A percentile compares a stretch with the other conserved stretches of the same genome.
These are phyloP conservation scores for Cordyceps farinosa DNA, from an alignment of 2,329 filamentous ascomycete genomes.

Conservation along the genomic window DNA sequence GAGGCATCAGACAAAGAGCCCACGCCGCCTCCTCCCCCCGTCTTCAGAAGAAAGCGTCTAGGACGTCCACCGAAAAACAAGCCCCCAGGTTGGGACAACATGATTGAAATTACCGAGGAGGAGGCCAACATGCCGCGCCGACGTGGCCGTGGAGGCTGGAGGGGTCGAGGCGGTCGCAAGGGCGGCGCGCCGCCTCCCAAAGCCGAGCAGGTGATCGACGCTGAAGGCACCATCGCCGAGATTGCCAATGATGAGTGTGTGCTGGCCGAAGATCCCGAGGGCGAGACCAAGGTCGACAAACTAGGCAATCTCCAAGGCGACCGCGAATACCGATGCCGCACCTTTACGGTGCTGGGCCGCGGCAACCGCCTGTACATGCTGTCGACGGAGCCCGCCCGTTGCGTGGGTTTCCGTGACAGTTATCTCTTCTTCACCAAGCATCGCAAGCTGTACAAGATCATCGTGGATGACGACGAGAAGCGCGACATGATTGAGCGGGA, in stretches of 20 bases:
- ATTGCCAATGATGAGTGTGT: slow-evolving; percentile 90
- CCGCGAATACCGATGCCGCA: slow-evolving; percentile 90
- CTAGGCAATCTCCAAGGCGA: slow-evolving; percentile 76
- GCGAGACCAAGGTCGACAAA: slow-evolving; percentile 92
- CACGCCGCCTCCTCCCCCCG: slow-evolving; percentile 54
- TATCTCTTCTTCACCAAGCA: slow-evolving; percentile 99
- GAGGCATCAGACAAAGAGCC: slow-evolving; percentile 45
- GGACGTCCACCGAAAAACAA: slow-evolving; percentile 83
- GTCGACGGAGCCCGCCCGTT: slow-evolving; percentile 94
- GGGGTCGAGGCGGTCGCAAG: slow-evolving; percentile 60
- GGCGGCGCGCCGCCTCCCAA: slow-evolving; percentile 71
- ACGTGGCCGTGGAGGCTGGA: slow-evolving; percentile 68
- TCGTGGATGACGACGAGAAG: slow-evolving; percentile 96
- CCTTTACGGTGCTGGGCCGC: slow-evolving; percentile 83
- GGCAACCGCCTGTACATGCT: slow-evolving; percentile 93
- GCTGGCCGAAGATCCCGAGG: slow-evolving; percentile 80
- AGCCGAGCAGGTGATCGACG: slow-evolving; percentile 82
- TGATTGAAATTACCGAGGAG: slow-evolving; percentile 52
- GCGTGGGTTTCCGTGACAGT: slow-evolving; percentile 94
- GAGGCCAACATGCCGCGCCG: slow-evolving; percentile 59
- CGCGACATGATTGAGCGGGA: slow-evolving; percentile 91
- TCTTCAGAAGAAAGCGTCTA: slow-evolving; percentile 72
- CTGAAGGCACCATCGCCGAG: slow-evolving; percentile 87
- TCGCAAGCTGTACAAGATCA: slow-evolving; percentile 93
- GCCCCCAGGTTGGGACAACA: slow-evolving; percentile 72